These are phyloP conservation scores for Rasamsonia emersonii DNA, from an alignment of 2,329 filamentous ascomycete species.

Conservation along the genomic window DNA sequence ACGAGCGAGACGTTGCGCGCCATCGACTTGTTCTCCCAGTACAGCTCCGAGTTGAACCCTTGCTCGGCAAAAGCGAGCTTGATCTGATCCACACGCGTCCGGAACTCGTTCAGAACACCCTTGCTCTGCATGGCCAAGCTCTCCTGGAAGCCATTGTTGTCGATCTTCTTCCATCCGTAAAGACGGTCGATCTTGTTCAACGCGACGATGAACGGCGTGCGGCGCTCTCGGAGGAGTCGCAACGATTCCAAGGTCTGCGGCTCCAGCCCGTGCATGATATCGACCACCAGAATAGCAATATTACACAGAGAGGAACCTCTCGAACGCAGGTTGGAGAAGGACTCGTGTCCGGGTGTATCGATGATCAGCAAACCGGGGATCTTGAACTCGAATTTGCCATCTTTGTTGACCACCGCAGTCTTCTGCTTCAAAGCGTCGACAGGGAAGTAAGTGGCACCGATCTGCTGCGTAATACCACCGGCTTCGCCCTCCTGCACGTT, in stretches of 20 bases:
- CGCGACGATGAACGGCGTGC: constrained; percentile 96
- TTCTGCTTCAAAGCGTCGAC: constrained; percentile 88
- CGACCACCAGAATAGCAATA: constrained; percentile 96
- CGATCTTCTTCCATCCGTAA: constrained; percentile 97
- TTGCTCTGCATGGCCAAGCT: constrained; percentile 84
- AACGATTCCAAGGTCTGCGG: constrained; percentile 97
- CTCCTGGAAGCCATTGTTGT: constrained; percentile 97
- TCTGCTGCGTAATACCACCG: constrained; percentile 98
- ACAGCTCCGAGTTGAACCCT: constrained; percentile 95
- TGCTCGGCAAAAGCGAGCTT: constrained; percentile 94
- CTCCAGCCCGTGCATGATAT: constrained; percentile 99
- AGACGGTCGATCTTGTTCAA: constrained; percentile 99
- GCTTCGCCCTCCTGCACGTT: constrained; percentile 99
- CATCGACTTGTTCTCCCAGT: constrained; percentile 98
- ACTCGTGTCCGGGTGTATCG: constrained; percentile 99
- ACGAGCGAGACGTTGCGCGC: constrained; percentile 89
- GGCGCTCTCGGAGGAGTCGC: constrained; percentile 81
- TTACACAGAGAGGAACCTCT: constrained; percentile 97
- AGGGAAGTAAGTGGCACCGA: constrained; percentile 98
- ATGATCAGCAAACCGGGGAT: constrained; percentile 94
- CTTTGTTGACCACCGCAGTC: constrained; percentile 84
- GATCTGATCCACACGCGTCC: constrained; percentile 78
- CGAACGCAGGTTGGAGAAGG: constrained; percentile 95
- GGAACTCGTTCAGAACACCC: constrained; percentile 89
- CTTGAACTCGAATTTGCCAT: constrained; percentile 90